A percentile compares a stretch with the other conserved stretches of the same genome.
Conservation (phyloP, 1,139 yeast species). For the Tardiomyces blankii region DNA sequence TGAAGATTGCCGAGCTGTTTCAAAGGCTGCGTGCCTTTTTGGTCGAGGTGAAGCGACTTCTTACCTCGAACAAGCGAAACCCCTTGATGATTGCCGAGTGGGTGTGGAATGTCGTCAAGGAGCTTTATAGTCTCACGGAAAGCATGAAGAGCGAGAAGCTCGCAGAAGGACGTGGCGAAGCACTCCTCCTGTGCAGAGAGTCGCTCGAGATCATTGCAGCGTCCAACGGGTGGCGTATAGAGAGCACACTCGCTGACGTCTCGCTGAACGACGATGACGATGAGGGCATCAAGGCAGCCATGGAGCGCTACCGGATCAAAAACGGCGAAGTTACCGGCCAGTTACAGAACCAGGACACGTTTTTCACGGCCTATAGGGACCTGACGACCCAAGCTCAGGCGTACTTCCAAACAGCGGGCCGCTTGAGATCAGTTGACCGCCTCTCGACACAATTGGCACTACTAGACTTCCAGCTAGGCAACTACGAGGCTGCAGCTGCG, state of each 20-base stretch:
- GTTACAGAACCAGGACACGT: slow-evolving; percentile 20
- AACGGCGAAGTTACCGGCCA: slow-evolving; percentile 15
- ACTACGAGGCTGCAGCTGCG: slow-evolving; percentile 50
- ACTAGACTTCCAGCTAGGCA: slow-evolving; percentile 46
- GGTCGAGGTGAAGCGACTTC: slow-evolving; percentile 28
- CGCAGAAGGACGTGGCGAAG: slow-evolving; percentile 29
- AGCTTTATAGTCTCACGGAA: slow-evolving; percentile 16
- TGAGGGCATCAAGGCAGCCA: slow-evolving; percentile 7
- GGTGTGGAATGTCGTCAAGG: slow-evolving; percentile 24
- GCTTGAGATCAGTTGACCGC: slow-evolving; percentile 58
- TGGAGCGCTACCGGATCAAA: background rate
- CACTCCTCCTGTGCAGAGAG: slow-evolving; percentile 24
- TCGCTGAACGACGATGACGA: slow-evolving; percentile 16
- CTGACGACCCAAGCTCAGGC: slow-evolving; percentile 37
- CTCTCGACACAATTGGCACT: slow-evolving; percentile 76
- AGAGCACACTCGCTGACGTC: slow-evolving; percentile 34
- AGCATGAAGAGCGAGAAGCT: slow-evolving; percentile 14
- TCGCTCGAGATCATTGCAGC: slow-evolving; percentile 26
- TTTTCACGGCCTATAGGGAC: slow-evolving; percentile 25
- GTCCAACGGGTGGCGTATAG: slow-evolving; percentile 27
- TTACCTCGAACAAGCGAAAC: slow-evolving; percentile 15
- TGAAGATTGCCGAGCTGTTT: slow-evolving; percentile 23
- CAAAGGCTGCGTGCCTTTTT: slow-evolving; percentile 29
- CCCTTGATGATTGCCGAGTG: slow-evolving; percentile 22
- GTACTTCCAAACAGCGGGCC: slow-evolving; percentile 36